Evolutionary conservation across 2,329 filamentous ascomycete genomes (phyloP), one percentile per base, ranked within the genome.

Genomic region (Colletotrichum tabaci): DNA sequence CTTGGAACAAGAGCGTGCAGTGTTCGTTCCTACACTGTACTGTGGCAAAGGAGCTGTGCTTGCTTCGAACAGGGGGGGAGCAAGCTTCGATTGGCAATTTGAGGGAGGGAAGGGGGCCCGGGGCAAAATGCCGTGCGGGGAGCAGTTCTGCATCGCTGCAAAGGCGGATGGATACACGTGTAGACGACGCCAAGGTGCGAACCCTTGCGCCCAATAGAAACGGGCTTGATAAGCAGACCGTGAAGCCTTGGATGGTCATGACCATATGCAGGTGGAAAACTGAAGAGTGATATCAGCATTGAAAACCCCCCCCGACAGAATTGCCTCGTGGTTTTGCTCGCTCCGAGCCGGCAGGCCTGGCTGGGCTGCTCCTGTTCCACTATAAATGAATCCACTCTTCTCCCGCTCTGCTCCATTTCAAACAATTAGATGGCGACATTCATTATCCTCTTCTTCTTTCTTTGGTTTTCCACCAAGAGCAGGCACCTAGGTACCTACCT

Each of bases 61-160:
- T 21, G 16, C 30, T 35, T 35, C 30, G 9, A 30, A 30, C 30
- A 30, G 52, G 9, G 38, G 16, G 6, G 30, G 52, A 4, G 2
- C 16, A 21, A 13, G 52, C 38, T 21, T 55, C 52, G 26, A 55
- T 38, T 38, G 30, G 52, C 30, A 21, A 15, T 8, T 9, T 18
- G 50, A 10, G 9, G 4, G 52, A 13, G 30, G 16, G 16, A 7
- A 26, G 26, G 9, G 44, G 53, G 55, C 52, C 67, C 47, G 55
- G 49, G 40, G 61, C 26, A 38, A 49, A 49, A 61, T 70, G 67
- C 62, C 67, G 67, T 70, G 67, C 67, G 67, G 62, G 67, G 67
- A 69, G 58, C n/a, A 26, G 44, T 18, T 38, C 26, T 61, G 44
- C 44, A n/a, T 13, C 8, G 9, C 30, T 35, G 30, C 30, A 35